Conservation (phyloP, 257 asterid genomes). For the Nicotiana undulata region DNA sequence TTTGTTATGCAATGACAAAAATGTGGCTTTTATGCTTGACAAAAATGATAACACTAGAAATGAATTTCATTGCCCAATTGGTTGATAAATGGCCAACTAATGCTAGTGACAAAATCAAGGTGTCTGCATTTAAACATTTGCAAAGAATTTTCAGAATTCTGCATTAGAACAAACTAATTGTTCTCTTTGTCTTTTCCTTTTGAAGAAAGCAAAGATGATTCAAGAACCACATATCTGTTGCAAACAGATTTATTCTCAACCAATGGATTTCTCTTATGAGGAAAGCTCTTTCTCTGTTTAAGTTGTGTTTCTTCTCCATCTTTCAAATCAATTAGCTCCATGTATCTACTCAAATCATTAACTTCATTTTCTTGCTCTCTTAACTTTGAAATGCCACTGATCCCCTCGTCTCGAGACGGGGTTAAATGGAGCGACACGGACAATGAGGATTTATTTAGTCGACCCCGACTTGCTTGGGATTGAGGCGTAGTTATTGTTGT, state of each 20-base stretch:
- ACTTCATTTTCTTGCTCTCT: constrained; percentile 17
- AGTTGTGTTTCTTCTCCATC: constrained; percentile 5
- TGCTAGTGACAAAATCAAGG: neutral
- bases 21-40: neutral
- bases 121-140: neutral
- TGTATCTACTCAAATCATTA: constrained; percentile 30
- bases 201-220: constrained; percentile 7
- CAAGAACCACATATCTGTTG: constrained; percentile 16
- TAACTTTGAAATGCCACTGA: neutral
- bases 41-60: neutral
- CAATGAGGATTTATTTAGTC: neutral
- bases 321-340: constrained; percentile 40
- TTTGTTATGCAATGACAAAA: neutral
- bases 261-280: constrained; percentile 45
- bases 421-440: neutral
- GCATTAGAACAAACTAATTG: neutral
- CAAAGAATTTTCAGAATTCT: neutral
- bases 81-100: constrained; percentile 4
- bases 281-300: neutral
- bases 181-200: constrained; percentile 20
- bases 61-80: neutral
- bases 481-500: neutral
- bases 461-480: neutral
- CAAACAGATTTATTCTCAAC: constrained; percentile 33
- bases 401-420: neutral